A percentile compares a stretch with the other conserved stretches of the same genome.
phyloP scores from a whole-genome alignment of 306 rosid species.

The Calophaca sinica region DNA sequence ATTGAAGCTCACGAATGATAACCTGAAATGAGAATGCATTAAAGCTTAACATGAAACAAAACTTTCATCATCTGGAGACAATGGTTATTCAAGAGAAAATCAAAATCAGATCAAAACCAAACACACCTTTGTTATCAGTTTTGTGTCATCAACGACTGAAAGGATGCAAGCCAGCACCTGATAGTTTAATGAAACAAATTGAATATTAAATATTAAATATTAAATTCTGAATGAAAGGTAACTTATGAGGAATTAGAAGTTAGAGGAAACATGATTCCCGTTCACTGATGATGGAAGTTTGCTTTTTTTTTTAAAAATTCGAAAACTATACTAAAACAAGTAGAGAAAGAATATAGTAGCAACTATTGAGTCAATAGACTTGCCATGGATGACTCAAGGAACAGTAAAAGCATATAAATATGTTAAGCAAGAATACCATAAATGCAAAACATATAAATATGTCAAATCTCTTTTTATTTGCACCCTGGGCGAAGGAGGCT shows the following conservation, averaged over 20 bases:
- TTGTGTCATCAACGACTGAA: slow-evolving; percentile 92
- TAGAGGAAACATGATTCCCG: slow-evolving; percentile 14
- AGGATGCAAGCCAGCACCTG: slow-evolving; percentile 86
- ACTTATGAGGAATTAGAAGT: slow-evolving; percentile 2
- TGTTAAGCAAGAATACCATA: slow-evolving; percentile 4
- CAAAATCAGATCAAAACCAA: slow-evolving; percentile 42
- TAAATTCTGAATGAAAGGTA: slow-evolving; percentile 31
- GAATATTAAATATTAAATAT: slow-evolving; percentile 12
- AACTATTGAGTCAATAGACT: slow-evolving; percentile 14
- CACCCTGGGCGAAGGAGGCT: not conserved
- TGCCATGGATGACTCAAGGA: slow-evolving; percentile 11
- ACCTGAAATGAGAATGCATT: slow-evolving; percentile 59
- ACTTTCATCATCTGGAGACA: slow-evolving; percentile 13
- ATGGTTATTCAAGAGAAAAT: slow-evolving; percentile 35
- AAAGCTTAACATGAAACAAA: slow-evolving; percentile 36
- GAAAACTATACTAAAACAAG: slow-evolving; percentile 18
- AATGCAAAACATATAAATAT: too few species aligned
- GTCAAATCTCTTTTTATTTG: not conserved
- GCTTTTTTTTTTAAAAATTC: slow-evolving; percentile 6
- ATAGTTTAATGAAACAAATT: slow-evolving; percentile 32
- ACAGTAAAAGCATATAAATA: slow-evolving; percentile 25
- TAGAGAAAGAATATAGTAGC: not conserved
- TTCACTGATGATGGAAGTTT: not conserved
- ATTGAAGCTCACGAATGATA: slow-evolving; percentile 73
- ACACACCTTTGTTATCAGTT: slow-evolving; percentile 81